Evolutionary conservation across 2,329 filamentous ascomycete genomes (phyloP).

Genomic region (Torrubiella hemipterigena): DNA sequence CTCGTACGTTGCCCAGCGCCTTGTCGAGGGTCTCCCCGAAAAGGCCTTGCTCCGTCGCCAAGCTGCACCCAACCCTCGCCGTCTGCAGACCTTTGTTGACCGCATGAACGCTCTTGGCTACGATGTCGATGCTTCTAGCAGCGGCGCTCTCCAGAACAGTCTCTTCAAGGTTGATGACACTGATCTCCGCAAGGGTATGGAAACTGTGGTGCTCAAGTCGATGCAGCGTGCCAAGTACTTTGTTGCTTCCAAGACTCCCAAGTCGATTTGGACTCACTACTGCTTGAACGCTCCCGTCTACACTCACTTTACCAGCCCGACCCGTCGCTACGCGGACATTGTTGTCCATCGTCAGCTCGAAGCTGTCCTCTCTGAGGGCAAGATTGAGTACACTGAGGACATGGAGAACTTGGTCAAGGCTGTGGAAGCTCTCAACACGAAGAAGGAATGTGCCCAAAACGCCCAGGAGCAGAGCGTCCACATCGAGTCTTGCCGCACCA

Average conservation of each 20-base stretch:
- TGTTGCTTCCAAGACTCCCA: slow-evolving; percentile 65
- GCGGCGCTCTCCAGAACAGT: slow-evolving; percentile 84
- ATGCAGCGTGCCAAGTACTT: slow-evolving; percentile 97
- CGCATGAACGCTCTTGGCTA: slow-evolving; percentile 88
- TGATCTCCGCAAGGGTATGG: slow-evolving; percentile 93
- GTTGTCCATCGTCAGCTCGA: slow-evolving; percentile 93
- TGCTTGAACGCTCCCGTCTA: slow-evolving; percentile 86
- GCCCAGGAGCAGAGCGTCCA: slow-evolving; percentile 98
- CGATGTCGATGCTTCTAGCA: slow-evolving; percentile 80
- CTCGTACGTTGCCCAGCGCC: slow-evolving; percentile 73
- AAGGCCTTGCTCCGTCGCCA: slow-evolving; percentile 89
- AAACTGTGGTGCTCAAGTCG: slow-evolving; percentile 86
- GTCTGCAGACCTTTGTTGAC: slow-evolving; percentile 81
- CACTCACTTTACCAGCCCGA: slow-evolving; percentile 95
- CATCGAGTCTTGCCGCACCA: slow-evolving; percentile 90
- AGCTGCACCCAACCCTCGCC: slow-evolving; percentile 70
- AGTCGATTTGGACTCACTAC: slow-evolving; percentile 77
- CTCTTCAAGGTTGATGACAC: slow-evolving; percentile 85
- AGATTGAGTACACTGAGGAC: slow-evolving; percentile 79
- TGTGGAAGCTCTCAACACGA: slow-evolving; percentile 91
- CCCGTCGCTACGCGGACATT: slow-evolving; percentile 87
- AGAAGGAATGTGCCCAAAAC: slow-evolving; percentile 96
- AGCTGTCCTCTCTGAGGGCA: slow-evolving; percentile 67
- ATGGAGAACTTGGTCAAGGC: slow-evolving; percentile 82
- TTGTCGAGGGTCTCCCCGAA: slow-evolving; percentile 69